A percentile compares a stretch with the other conserved stretches of the same genome.
These are phyloP conservation scores for Endocarpon pusillum DNA, from an alignment of 495 filamentous ascomycete species.

Conservation along the genomic window DNA sequence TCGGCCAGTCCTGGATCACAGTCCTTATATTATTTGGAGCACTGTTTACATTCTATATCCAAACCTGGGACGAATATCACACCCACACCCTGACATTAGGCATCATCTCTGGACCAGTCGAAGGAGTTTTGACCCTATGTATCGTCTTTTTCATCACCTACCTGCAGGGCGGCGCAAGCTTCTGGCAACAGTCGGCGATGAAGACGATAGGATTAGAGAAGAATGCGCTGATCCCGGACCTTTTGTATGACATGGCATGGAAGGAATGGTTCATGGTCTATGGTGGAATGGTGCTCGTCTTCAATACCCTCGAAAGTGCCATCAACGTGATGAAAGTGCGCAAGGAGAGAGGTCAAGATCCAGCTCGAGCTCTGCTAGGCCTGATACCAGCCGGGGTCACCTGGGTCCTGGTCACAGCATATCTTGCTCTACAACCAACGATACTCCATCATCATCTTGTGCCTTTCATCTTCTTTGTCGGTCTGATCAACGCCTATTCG, in stretches of 20 bases:
- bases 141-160: conserved; percentile 74
- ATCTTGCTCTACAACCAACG: conserved; percentile 66
- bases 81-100: conserved; percentile 89
- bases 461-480: conserved; percentile 73
- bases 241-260: conserved; percentile 61
- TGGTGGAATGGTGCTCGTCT: conserved; percentile 62
- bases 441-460: conserved; percentile 70
- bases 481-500: conserved; percentile 79
- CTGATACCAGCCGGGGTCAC: conserved; percentile 59
- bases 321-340: conserved; percentile 70
- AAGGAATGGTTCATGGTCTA: conserved; percentile 91
- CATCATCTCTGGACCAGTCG: conserved; percentile 84
- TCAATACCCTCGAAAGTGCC: conserved; percentile 58
- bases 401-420: conserved; percentile 59
- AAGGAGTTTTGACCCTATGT: conserved; percentile 77
- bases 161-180: conserved; percentile 67
- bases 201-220: conserved; percentile 49
- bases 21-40: conserved; percentile 71
- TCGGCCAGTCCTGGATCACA: conserved; percentile 85
- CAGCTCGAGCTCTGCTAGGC: conserved; percentile 57
- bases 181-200: conserved; percentile 79
- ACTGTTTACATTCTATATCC: conserved; percentile 84
- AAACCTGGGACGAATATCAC: conserved; percentile 99
- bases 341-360: conserved; percentile 49
- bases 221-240: conserved; percentile 44